phyloP scores from a whole-genome alignment of 1,139 yeast species.

The Saccharomyces hybrid region DNA sequence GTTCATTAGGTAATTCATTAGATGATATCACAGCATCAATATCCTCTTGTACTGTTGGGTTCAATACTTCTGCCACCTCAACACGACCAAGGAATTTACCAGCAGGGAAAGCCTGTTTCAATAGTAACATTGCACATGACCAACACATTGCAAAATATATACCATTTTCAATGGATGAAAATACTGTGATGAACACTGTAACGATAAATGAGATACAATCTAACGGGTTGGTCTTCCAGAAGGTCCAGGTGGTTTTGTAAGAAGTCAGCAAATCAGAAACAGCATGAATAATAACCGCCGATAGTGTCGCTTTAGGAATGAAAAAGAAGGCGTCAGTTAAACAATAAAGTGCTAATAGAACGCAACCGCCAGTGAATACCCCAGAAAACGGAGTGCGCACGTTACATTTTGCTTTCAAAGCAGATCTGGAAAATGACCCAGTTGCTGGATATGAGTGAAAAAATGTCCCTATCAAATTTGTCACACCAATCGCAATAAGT shows the following conservation, averaged over 20 bases:
- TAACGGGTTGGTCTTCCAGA: conserved; percentile 70
- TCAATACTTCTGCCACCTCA: conserved; percentile 56
- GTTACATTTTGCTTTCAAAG: conserved; percentile 90
- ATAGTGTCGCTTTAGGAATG: conserved; percentile 82
- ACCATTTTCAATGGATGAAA: conserved; percentile 79
- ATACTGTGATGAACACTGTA: conserved; percentile 77
- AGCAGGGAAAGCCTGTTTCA: conserved; percentile 71
- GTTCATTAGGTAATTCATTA: background rate
- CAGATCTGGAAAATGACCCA: conserved; percentile 92
- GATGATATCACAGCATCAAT: background rate
- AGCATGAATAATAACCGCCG: conserved; percentile 92
- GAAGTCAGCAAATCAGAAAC: conserved; percentile 79
- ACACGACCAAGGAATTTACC: conserved; percentile 81
- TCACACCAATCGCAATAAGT: conserved; percentile 86
- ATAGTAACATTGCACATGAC: conserved; percentile 64
- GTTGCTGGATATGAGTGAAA: conserved; percentile 94
- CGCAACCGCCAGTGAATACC: conserved; percentile 83
- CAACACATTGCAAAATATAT: conserved; percentile 87
- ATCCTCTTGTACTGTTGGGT: conserved; percentile 35
- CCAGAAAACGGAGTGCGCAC: conserved; percentile 94
- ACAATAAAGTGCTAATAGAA: conserved; percentile 75
- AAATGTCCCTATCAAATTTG: conserved; percentile 84
- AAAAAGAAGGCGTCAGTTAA: conserved; percentile 77
- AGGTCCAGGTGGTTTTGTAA: conserved; percentile 61
- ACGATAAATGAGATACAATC: conserved; percentile 71